Evolutionary conservation across 176 grass and related monocot genomes (phyloP), one percentile per base, ranked within the genome.

Genomic region (Tuctoria greenei): DNA sequence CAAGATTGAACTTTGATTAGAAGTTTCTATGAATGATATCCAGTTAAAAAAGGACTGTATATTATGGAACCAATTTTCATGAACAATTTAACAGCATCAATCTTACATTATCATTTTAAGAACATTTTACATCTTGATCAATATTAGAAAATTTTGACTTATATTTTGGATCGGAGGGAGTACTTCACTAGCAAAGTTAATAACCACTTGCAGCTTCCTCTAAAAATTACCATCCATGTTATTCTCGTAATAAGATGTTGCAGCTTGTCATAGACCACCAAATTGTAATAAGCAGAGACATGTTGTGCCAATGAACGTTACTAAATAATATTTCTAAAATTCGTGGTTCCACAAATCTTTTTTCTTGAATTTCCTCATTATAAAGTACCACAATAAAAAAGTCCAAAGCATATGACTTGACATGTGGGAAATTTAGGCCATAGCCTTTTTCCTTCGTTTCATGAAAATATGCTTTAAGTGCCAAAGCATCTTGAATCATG

Each of bases 101-200:
- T 50, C 47, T 17, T 50, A 50, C 3, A 50, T 50, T 47, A 6
- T 16, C 45, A 47, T 8, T 47, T 2, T 47, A 47, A 47, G 45
- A 16, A 15, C 45, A 47, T 47, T 47, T 47, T 47, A 47, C 14
- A 16, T 16, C 3, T 47, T 47, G 45, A 50, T 50, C 47, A 50
- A 20, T 6, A 6, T 50, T 18, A 50, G 0, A 6, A 50, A 50
- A 50, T 1, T 6, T 46, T 46, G 45, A 47, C 14, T 44, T 44
- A 47, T 16, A 16, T 47, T 47, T 47, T 47, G 45, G 45, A 15
- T 16, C 14, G 2, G 14, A 47, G 14, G 45, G 45, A 16, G 45
- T 47, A 47, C 50, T 60, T 28, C 54, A 41, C 21, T 60, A 57
- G 13, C 52, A 73, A 73, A 58, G 71, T 59, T 39, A 73, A 41